Conservation (phyloP, 2,329 filamentous ascomycete genomes). For the Trichoderma citrinoviride region DNA sequence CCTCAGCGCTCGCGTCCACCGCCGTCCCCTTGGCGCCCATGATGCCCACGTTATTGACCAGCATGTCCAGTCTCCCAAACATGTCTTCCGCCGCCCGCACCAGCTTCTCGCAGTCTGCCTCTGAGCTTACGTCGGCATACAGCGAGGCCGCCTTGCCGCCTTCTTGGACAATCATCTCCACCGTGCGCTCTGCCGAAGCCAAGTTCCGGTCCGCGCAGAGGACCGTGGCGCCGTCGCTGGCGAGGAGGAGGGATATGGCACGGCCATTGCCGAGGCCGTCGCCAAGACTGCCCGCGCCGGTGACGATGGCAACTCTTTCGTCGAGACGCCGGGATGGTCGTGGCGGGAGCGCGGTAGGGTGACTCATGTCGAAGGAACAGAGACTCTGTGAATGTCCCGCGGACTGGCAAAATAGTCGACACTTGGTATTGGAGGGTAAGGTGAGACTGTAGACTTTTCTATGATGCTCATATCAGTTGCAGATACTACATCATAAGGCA, state of each 20-base stretch:
- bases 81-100: slow-evolving; percentile 42
- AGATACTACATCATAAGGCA: not conserved
- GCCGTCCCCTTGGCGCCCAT: slow-evolving; percentile 58
- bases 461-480: not conserved
- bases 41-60: slow-evolving; percentile 65
- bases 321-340: slow-evolving; percentile 30
- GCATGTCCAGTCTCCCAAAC: slow-evolving; percentile 59
- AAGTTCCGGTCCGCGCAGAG: slow-evolving; percentile 56
- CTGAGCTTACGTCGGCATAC: slow-evolving; percentile 54
- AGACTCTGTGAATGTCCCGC: too few relatives aligned
- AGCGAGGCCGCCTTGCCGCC: slow-evolving; percentile 43
- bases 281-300: slow-evolving; percentile 40
- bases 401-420: not conserved
- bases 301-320: slow-evolving; percentile 31
- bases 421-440: too few relatives aligned
- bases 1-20: slow-evolving; percentile 56
- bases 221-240: slow-evolving; percentile 56
- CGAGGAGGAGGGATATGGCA: slow-evolving; percentile 57
- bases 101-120: slow-evolving; percentile 48
- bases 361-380: not conserved
- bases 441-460: too few relatives aligned
- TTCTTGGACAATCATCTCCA: slow-evolving; percentile 48
- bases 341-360: slow-evolving; percentile 14
- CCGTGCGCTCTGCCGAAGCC: slow-evolving; percentile 51
- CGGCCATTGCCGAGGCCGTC: slow-evolving; percentile 61